phyloP scores from a whole-genome alignment of 257 asterid species.

The Jasminum sambac region DNA sequence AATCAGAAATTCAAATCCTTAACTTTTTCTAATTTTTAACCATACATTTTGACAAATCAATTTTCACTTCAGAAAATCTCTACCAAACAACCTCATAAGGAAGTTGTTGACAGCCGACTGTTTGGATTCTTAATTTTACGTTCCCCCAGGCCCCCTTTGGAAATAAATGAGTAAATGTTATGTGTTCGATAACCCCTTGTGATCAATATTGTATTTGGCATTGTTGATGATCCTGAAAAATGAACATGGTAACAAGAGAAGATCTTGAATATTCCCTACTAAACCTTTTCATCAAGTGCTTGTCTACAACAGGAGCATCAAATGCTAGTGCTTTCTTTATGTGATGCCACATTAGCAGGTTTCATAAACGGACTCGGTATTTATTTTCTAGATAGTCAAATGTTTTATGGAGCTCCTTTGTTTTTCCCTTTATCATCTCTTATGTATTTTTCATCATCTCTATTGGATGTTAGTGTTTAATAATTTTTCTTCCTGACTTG shows the following conservation, averaged over 20 bases:
- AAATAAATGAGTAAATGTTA: no score
- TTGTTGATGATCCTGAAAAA: neutral
- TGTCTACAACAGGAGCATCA: neutral
- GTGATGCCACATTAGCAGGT: neutral
- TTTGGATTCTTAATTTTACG: neutral
- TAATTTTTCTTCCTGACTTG: neutral
- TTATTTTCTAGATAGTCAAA: neutral
- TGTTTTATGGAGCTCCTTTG: neutral
- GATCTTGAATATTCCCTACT: neutral
- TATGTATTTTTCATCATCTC: neutral
- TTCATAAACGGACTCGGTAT: neutral
- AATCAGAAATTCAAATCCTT: no score
- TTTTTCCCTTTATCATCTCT: neutral
- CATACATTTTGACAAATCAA: no score
- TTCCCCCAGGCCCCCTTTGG: no score
- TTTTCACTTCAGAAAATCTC: no score
- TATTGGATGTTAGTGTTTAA: neutral
- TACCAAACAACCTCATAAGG: no score
- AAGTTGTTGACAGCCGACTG: neutral
- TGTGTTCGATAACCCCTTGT: no score
- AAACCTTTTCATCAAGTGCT: neutral
- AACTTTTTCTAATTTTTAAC: no score
- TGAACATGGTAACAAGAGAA: neutral
- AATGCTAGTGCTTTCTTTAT: neutral
- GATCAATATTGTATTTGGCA: neutral